Base-by-base conservation (phyloP, 2,329 filamentous ascomycete genomes). In the Monosporascus sp. region DNA sequence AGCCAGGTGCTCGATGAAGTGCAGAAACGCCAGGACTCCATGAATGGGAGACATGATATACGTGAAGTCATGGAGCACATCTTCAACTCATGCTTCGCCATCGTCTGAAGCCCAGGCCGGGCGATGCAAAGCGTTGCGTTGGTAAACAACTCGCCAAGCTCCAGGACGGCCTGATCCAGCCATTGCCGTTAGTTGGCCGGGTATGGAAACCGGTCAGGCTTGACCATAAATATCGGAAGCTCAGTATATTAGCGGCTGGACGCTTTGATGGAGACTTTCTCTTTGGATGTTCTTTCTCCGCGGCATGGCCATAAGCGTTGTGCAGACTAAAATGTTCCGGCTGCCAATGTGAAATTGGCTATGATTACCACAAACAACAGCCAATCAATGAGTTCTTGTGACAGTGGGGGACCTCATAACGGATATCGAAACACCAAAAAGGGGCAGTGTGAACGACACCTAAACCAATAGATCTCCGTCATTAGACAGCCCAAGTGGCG, bases 21-120 rank as follows among this genome's bases (percentile, higher is more conserved):
- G 3, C 74, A 76, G 59, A 66, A 66, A 6, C 65, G 73, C 27
- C 74, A 77, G 55, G 73, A 75, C 34, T 63, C 65, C 5, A 57
- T 64, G 50, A 72, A 71, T 54, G 58, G 65, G 27, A 63, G 74
- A 18, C 70, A 75, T 27, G 73, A 77, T 54, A 74, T 77, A 47
- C 68, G 73, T 22, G 69, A 71, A 1, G 71, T 76, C 18, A 76
- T 76, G 73, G 72, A 75, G 48, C 69, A 69, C 25, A 72, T 77
- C 42, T 81, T 80, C 59, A 74, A 78, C 58, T 72, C 71, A 37
- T 74, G 73, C 57, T 82, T 81, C 69, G 77, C 78, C 1, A 80
- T 81, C 54, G 73, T 81, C 11, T 77, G 57, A 70, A 34, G 5
- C n/a, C 24, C 24, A n/a, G 39, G 39, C 22, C 9, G 31, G 31